Evolutionary conservation across 2,329 filamentous ascomycete genomes (phyloP).

Genomic region (Phialophora verrucosa): DNA sequence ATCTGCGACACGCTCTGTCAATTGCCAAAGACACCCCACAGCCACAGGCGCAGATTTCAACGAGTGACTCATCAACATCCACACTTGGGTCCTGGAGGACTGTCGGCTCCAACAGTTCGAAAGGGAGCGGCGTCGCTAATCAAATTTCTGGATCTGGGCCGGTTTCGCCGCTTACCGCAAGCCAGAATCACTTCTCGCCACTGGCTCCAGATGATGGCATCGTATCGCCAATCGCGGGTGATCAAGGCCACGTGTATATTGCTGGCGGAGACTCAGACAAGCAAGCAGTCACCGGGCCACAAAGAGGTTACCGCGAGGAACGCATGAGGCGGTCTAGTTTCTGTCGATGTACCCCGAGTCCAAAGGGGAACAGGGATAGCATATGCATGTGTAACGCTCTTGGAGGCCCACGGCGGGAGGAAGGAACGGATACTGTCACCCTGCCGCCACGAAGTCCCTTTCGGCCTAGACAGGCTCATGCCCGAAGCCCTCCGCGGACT

Average conservation of each 20-base stretch:
- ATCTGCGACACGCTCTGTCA: neutral
- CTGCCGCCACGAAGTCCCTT: constrained; percentile 13
- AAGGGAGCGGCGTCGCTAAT: neutral
- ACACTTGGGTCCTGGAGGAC: constrained; percentile 8
- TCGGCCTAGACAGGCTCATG: neutral
- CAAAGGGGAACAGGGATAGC: constrained; percentile 3
- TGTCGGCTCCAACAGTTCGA: neutral
- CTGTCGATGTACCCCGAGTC: neutral
- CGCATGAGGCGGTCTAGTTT: neutral
- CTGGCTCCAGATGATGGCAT: constrained; percentile 15
- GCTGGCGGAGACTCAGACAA: constrained; percentile 6
- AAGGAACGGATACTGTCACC: neutral
- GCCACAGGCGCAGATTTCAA: constrained; percentile 2
- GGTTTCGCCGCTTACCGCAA: constrained; percentile 15
- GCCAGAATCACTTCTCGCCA: constrained; percentile 5
- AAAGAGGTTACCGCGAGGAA: neutral
- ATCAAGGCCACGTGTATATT: constrained; percentile 1
- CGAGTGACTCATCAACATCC: constrained; percentile 5
- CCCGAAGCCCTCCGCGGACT: neutral
- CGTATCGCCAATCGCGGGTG: constrained; percentile 10
- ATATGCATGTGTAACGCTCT: constrained; percentile 17
- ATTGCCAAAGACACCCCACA: neutral
- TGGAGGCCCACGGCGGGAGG: neutral
- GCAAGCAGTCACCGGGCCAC: neutral
- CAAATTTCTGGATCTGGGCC: neutral